Evolutionary conservation across 2,329 filamentous ascomycete genomes (phyloP).

Genomic region (Pleoardoris graminearum): DNA sequence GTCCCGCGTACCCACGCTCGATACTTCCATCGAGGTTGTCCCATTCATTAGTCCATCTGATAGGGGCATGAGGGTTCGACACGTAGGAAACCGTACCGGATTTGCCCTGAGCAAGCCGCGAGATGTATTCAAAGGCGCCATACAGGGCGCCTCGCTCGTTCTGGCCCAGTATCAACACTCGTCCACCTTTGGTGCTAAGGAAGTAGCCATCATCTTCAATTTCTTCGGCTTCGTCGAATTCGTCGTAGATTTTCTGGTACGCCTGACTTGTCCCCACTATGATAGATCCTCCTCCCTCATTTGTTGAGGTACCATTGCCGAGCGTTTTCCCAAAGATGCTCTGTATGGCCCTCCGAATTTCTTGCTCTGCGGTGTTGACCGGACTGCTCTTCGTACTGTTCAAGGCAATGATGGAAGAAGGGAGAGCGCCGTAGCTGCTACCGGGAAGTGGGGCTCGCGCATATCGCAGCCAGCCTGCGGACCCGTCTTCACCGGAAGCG

Average conservation of each 20-base stretch:
- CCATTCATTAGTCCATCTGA: conserved; percentile 75
- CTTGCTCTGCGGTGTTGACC: conserved; percentile 61
- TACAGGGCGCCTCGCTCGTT: conserved; percentile 71
- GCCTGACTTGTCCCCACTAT: conserved; percentile 56
- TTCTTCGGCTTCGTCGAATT: conserved; percentile 38
- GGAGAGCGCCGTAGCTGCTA: conserved; percentile 48
- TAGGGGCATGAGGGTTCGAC: conserved; percentile 61
- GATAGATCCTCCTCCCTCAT: conserved; percentile 43
- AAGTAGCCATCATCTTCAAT: conserved; percentile 65
- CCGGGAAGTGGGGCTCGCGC: conserved; percentile 56
- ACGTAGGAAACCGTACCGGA: conserved; percentile 53
- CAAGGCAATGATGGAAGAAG: conserved; percentile 56
- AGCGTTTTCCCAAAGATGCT: conserved; percentile 60
- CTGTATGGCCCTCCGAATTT: conserved; percentile 61
- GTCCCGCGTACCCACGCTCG: conserved; percentile 69
- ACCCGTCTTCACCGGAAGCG: conserved; percentile 61
- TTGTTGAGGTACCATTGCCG: conserved; percentile 25
- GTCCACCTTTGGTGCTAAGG: conserved; percentile 54
- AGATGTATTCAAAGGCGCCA: conserved; percentile 70
- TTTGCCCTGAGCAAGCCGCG: conserved; percentile 64
- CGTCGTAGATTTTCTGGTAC: conserved; percentile 46
- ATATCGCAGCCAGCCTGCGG: conserved; percentile 67
- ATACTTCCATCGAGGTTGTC: conserved; percentile 71
- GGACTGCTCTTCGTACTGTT: conserved; percentile 60
- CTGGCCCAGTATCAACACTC: conserved; percentile 63